Percentiles rank a stretch among this genome's conserved stretches.
Conservation (phyloP, 2,329 filamentous ascomycete species). For the Alternaria brassicicola region DNA sequence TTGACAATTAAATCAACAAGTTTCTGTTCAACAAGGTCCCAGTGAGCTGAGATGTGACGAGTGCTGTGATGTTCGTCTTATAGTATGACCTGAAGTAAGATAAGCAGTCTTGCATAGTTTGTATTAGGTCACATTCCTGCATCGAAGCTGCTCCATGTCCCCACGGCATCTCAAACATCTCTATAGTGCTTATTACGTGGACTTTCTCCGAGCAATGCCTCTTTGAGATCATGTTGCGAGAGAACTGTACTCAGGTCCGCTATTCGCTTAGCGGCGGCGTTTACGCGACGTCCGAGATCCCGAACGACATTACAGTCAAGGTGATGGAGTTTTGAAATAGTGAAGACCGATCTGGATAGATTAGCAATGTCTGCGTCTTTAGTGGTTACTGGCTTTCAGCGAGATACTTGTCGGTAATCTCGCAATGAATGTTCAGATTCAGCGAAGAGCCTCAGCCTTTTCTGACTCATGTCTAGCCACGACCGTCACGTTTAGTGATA, state of each 20-base stretch:
- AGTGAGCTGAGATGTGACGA: background rate
- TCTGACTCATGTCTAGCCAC: background rate
- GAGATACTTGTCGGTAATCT: background rate
- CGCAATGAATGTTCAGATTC: background rate
- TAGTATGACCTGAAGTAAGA: background rate
- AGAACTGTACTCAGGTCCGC: background rate
- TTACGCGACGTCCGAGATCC: background rate
- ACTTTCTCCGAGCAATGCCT: background rate
- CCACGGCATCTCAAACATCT: background rate
- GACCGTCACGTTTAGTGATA: background rate
- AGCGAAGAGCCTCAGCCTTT: background rate
- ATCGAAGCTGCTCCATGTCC: background rate
- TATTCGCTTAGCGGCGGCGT: too few relatives aligned
- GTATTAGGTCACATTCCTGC: background rate
- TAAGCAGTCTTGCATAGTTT: background rate
- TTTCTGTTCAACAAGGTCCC: background rate
- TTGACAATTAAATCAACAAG: background rate
- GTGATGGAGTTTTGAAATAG: background rate
- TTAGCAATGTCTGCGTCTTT: background rate
- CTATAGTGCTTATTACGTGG: background rate
- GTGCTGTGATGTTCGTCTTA: background rate
- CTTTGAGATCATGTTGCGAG: background rate
- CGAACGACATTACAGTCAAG: background rate
- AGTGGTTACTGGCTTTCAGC: background rate
- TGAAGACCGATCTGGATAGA: background rate